Conservation (phyloP, 345 rosid species). For the Eucalyptus pauciflora region DNA sequence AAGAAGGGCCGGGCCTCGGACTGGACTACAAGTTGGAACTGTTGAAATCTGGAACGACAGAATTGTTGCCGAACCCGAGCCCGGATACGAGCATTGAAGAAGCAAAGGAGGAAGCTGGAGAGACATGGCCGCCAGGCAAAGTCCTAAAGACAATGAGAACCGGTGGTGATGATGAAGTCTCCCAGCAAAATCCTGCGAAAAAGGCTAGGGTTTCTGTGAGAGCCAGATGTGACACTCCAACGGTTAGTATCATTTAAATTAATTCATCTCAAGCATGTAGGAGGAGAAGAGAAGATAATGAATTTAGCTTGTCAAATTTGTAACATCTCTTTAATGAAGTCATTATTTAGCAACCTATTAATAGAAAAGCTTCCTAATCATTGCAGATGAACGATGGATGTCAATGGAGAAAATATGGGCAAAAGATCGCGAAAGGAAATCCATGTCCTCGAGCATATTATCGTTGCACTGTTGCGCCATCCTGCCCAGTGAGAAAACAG, state of each 20-base stretch:
- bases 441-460: slow-evolving; percentile 97
- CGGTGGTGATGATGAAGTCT: slow-evolving; percentile 33
- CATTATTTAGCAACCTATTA: neutral
- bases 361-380: neutral
- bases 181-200: slow-evolving; percentile 26
- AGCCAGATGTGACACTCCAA: slow-evolving; percentile 76
- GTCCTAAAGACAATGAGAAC: slow-evolving; percentile 20
- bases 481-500: slow-evolving; percentile 94
- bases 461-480: slow-evolving; percentile 87
- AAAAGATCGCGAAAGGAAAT: slow-evolving; percentile 96
- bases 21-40: slow-evolving; percentile 45
- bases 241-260: slow-evolving; percentile 20
- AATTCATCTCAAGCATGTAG: neutral
- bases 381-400: slow-evolving; percentile 81
- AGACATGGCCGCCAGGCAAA: slow-evolving; percentile 28
- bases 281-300: neutral
- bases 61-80: slow-evolving; percentile 3
- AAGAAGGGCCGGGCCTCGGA: slow-evolving; percentile 28
- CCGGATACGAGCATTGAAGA: slow-evolving; percentile 11
- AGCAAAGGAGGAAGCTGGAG: slow-evolving; percentile 22
- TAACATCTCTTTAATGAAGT: neutral
- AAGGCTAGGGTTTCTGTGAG: slow-evolving; percentile 80
- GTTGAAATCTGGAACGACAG: neutral
- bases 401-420: slow-evolving; percentile 99
- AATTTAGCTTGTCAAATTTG: neutral